Evolutionary conservation across 1,284 basidiomycete genomes (phyloP).

Genomic region (Coriolopsis trogii): DNA sequence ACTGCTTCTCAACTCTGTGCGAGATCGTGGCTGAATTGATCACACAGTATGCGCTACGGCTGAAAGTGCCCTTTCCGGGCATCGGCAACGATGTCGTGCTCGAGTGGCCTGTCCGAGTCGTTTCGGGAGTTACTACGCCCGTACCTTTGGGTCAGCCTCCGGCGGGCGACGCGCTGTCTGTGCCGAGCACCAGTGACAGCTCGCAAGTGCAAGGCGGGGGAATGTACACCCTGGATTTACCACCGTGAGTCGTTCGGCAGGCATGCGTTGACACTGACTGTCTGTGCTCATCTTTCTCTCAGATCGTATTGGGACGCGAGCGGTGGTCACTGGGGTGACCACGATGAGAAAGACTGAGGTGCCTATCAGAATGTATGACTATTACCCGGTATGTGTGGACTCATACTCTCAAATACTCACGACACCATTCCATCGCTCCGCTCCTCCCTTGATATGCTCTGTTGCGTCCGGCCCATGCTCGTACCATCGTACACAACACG

Average conservation of each 20-base stretch:
- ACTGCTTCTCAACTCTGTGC: too few relatives aligned
- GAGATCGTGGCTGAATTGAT: background rate
- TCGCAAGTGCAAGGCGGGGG: background rate
- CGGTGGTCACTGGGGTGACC: background rate
- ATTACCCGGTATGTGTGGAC: background rate
- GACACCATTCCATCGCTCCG: too few relatives aligned
- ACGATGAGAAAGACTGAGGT: constrained; percentile 5
- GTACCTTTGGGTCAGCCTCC: background rate
- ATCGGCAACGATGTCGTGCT: constrained; percentile 12
- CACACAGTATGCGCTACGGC: constrained; percentile 3
- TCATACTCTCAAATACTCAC: too few relatives aligned
- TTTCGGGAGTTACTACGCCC: constrained; percentile 10
- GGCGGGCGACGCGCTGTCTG: background rate
- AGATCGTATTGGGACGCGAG: constrained; percentile 15
- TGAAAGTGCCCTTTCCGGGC: constrained; percentile 16
- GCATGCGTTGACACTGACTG: background rate
- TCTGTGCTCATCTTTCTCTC: background rate
- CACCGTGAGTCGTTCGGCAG: constrained; percentile 5
- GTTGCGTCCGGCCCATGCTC: too few relatives aligned
- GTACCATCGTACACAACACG: too few relatives aligned
- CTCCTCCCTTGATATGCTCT: too few relatives aligned
- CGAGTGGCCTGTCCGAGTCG: constrained; percentile 4
- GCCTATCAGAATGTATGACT: background rate
- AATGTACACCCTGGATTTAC: constrained; percentile 11
- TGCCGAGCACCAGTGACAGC: background rate